These are phyloP conservation scores for Chrysosporium keratinophilum DNA, from an alignment of 2,329 filamentous ascomycete species.

Conservation along the genomic window DNA sequence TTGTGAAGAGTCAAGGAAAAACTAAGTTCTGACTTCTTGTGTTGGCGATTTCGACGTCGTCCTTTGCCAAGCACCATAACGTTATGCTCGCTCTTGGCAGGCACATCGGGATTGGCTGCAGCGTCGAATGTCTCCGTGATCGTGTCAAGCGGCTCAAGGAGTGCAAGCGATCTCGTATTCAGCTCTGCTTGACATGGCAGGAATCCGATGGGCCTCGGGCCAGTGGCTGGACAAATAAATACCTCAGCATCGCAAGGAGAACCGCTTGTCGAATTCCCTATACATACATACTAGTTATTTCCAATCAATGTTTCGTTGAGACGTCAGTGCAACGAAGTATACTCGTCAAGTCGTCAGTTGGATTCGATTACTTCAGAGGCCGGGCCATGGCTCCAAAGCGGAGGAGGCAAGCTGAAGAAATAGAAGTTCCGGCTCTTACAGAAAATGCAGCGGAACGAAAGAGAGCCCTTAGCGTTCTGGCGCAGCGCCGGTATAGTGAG, in stretches of 20 bases:
- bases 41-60: neutral
- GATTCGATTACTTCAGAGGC: neutral
- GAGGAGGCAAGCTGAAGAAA: slow-evolving; percentile 17
- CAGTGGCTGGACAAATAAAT: neutral
- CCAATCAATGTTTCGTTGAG: too few species aligned
- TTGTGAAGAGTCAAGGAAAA: too few species aligned
- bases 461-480: slow-evolving; percentile 44
- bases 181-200: neutral
- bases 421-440: slow-evolving; percentile 41
- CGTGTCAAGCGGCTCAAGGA: neutral
- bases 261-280: too few species aligned
- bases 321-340: neutral
- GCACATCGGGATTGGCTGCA: neutral
- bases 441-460: slow-evolving; percentile 45
- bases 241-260: too few species aligned
- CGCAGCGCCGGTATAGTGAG: slow-evolving; percentile 44
- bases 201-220: neutral
- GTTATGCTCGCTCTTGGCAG: slow-evolving; percentile 10
- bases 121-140: neutral
- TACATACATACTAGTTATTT: too few species aligned
- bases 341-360: neutral
- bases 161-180: neutral
- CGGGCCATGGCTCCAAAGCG: slow-evolving; percentile 8
- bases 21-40: neutral
- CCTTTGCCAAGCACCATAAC: slow-evolving; percentile 5